Evolutionary conservation across 768 basidiomycete genomes (phyloP).

Genomic region (Mycena alexandri): DNA sequence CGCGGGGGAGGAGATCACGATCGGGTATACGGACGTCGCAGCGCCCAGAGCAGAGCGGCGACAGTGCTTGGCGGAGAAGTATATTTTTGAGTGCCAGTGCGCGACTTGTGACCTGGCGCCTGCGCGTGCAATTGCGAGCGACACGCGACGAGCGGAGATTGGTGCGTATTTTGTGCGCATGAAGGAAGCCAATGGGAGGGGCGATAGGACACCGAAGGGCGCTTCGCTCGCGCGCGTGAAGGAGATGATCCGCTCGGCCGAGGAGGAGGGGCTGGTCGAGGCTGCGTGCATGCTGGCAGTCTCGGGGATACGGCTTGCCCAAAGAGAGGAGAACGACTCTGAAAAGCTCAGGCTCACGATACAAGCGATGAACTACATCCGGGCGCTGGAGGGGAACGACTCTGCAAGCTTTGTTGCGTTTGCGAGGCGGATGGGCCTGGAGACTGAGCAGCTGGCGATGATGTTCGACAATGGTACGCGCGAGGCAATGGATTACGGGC

Average conservation of each 20-base stretch:
- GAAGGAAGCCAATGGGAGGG: neutral
- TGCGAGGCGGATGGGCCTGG: slow-evolving; percentile 24
- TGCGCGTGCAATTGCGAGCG: slow-evolving; percentile 14
- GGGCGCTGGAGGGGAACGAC: slow-evolving; percentile 33
- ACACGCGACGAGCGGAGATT: slow-evolving; percentile 19
- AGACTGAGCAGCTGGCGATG: slow-evolving; percentile 3
- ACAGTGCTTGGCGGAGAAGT: slow-evolving; percentile 1
- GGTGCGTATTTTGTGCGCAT: slow-evolving; percentile 19
- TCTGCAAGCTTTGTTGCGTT: slow-evolving; percentile 14
- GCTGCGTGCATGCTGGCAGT: slow-evolving; percentile 22
- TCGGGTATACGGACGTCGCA: slow-evolving; percentile 30
- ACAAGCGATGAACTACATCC: slow-evolving; percentile 12
- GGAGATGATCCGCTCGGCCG: slow-evolving; percentile 22
- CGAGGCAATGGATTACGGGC: slow-evolving; percentile 7
- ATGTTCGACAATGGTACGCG: slow-evolving; percentile 18
- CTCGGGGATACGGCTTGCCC: slow-evolving; percentile 29
- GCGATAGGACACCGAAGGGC: neutral
- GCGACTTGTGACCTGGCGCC: slow-evolving; percentile 15
- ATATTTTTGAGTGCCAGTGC: slow-evolving; percentile 28
- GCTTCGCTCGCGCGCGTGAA: slow-evolving; percentile 17
- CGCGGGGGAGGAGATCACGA: slow-evolving; percentile 34
- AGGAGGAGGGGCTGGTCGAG: slow-evolving; percentile 33
- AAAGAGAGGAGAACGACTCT: neutral
- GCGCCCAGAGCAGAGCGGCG: slow-evolving; percentile 14
- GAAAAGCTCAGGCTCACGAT: slow-evolving; percentile 20